Base-by-base conservation (phyloP, 345 rosid genomes). In the Arabis hirsuta region DNA sequence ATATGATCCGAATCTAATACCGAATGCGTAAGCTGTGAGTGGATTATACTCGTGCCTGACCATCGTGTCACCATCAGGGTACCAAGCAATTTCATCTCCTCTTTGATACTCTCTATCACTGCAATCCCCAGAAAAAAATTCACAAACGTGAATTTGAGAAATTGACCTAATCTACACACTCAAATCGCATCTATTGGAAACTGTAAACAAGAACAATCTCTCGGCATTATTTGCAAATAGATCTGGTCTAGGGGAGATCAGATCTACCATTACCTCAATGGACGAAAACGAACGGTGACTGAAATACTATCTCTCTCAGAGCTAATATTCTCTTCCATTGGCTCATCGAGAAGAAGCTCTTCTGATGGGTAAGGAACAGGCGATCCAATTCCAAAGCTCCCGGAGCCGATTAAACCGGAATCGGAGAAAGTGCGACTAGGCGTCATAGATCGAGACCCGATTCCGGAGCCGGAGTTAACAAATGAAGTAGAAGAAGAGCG, bases 31-130 rank as follows among this genome's bases (percentile, higher is more conserved):
- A 67, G 97, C 89, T 6, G 97, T 85, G 38, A 88, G 86, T 39
- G 90, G 95, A 84, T 88, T 92, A 42, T 83, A 90, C 82, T 96
- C 97, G 45, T 89, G 89, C 77, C 96, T 82, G 50, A 89, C 99
- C 77, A 88, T 80, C 63, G 88, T 90, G 81, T 96, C 98, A 4
- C 93, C 99, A 67, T 96, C 99, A 11, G 99, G 89, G 14, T 83
- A 87, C 99, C 99, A 96, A 38, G 96, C 85, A 69, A 92, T 88
- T 84, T 96, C 99, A 48, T 96, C 99, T 66, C 98, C 98, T 81
- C 87, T 83, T 72, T 86, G 95, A 67, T 83, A 92, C 85, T 96
- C 99, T 76, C 96, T 86, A 69, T 89, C 97, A 61, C 99, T 96
- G 82, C 76, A 81, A 77, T 3, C 7, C 57, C 71, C 31, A 13